A percentile compares a stretch with the other conserved stretches of the same genome.
phyloP scores from a whole-genome alignment of 495 filamentous ascomycete species.

The Neohortaea acidophila region DNA sequence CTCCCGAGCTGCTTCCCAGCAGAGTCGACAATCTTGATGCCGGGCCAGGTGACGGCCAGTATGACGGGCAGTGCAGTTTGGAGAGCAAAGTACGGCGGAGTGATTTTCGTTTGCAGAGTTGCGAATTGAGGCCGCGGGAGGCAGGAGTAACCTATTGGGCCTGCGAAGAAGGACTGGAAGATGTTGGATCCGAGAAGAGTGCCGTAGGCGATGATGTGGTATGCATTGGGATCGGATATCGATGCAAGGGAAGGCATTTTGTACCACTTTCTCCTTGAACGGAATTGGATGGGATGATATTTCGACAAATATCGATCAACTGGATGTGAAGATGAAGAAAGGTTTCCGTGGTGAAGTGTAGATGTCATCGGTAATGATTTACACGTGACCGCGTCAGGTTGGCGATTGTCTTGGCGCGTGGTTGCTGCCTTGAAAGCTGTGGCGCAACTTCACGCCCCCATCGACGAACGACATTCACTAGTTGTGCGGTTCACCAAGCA shows the following conservation, averaged over 20 bases:
- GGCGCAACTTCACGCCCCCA: too few relatives aligned
- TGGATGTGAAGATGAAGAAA: too few relatives aligned
- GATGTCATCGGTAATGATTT: too few relatives aligned
- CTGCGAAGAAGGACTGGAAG: constrained; percentile 57
- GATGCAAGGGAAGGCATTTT: constrained; percentile 33
- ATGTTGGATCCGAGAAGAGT: constrained; percentile 23
- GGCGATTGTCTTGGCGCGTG: too few relatives aligned
- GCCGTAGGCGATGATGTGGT: constrained; percentile 59
- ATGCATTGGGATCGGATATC: constrained; percentile 49
- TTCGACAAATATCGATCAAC: too few relatives aligned
- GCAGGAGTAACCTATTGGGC: constrained; percentile 54
- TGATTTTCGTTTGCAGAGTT: constrained; percentile 58
- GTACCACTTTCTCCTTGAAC: not conserved
- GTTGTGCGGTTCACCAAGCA: too few relatives aligned
- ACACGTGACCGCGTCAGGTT: too few relatives aligned
- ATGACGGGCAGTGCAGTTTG: constrained; percentile 59
- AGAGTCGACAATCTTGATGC: constrained; percentile 24
- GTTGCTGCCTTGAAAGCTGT: too few relatives aligned
- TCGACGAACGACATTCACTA: too few relatives aligned
- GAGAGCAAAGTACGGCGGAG: constrained; percentile 73
- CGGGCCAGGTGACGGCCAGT: constrained; percentile 68
- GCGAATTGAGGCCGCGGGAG: constrained; percentile 70
- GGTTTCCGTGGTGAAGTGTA: too few relatives aligned
- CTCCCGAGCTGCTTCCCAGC: not conserved
- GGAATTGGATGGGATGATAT: not conserved